Percentiles rank a stretch among this genome's conserved stretches.
phyloP scores from a whole-genome alignment of 2,329 filamentous ascomycete genomes.

The Polychaeton citri region DNA sequence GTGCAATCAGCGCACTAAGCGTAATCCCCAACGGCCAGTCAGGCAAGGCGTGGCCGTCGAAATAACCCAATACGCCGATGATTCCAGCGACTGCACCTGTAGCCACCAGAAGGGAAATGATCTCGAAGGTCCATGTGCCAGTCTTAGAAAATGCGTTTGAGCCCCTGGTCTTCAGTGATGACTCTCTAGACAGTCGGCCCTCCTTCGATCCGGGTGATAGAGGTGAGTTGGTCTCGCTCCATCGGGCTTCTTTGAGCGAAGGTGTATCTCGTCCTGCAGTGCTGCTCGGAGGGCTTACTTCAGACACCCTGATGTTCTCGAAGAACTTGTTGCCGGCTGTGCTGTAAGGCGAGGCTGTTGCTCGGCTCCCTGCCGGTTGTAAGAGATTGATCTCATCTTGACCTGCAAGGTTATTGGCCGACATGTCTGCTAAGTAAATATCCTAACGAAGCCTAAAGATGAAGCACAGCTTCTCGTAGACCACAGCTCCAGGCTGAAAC shows the following conservation, averaged over 20 bases:
- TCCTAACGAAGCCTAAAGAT: too few relatives aligned
- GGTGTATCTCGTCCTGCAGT: neutral
- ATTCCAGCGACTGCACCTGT: conserved; percentile 3
- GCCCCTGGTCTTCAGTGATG: neutral
- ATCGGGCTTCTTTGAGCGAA: neutral
- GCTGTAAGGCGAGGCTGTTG: too few relatives aligned
- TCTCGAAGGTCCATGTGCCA: conserved; percentile 5
- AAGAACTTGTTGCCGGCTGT: neutral
- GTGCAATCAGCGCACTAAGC: conserved; percentile 3
- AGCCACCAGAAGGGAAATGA: conserved; percentile 3
- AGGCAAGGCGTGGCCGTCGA: conserved; percentile 4
- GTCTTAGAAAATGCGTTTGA: neutral
- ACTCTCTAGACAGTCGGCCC: conserved; percentile 1
- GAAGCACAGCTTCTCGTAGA: too few relatives aligned
- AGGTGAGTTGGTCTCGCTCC: neutral
- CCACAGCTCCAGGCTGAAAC: too few relatives aligned
- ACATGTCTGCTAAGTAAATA: too few relatives aligned
- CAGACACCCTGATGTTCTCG: neutral
- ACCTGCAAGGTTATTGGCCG: too few relatives aligned
- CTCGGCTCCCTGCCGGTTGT: too few relatives aligned
- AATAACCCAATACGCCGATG: conserved; percentile 4
- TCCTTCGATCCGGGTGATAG: neutral
- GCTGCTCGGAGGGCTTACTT: neutral
- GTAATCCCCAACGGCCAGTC: conserved; percentile 6
- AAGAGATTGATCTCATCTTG: too few relatives aligned